Percentiles rank a stretch among this genome's conserved stretches.
phyloP scores from a whole-genome alignment of 225 moss, liverwort and hornwort genomes.

The Physcomitrellopsis africana region DNA sequence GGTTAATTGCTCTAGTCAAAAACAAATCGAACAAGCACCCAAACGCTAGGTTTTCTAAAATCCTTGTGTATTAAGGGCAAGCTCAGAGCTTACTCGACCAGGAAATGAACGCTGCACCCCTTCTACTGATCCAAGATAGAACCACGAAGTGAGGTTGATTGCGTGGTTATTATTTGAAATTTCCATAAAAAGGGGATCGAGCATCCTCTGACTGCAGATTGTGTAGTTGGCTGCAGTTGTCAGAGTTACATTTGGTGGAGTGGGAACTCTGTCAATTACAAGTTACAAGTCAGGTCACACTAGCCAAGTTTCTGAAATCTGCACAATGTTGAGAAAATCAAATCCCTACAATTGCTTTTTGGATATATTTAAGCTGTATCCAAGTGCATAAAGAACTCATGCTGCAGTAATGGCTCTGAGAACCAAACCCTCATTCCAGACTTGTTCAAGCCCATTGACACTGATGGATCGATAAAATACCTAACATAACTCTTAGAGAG shows the following conservation, averaged over 20 bases:
- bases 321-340: too few species aligned
- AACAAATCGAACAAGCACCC: neutral
- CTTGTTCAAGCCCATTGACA: too few species aligned
- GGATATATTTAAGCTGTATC: too few species aligned
- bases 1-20: too few species aligned
- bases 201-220: constrained; percentile 60
- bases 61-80: neutral
- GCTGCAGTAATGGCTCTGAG: too few species aligned
- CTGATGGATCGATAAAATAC: neutral
- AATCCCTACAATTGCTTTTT: too few species aligned
- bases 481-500: constrained; percentile 20
- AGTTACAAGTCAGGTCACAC: constrained; percentile 5
- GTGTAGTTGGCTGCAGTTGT: constrained; percentile 40
- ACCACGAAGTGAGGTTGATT: constrained; percentile 55
- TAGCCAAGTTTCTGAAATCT: too few species aligned
- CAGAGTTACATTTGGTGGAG: constrained; percentile 16
- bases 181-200: constrained; percentile 46
- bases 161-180: constrained; percentile 42
- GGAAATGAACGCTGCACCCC: constrained; percentile 59
- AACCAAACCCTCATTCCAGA: too few species aligned
- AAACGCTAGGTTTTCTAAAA: neutral
- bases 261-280: constrained; percentile 38
- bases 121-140: constrained; percentile 51
- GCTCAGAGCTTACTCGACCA: constrained; percentile 46
- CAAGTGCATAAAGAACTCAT: too few species aligned